These are phyloP conservation scores for Yarrowia phangngaensis DNA, from an alignment of 805 yeast species.

Conservation along the genomic window DNA sequence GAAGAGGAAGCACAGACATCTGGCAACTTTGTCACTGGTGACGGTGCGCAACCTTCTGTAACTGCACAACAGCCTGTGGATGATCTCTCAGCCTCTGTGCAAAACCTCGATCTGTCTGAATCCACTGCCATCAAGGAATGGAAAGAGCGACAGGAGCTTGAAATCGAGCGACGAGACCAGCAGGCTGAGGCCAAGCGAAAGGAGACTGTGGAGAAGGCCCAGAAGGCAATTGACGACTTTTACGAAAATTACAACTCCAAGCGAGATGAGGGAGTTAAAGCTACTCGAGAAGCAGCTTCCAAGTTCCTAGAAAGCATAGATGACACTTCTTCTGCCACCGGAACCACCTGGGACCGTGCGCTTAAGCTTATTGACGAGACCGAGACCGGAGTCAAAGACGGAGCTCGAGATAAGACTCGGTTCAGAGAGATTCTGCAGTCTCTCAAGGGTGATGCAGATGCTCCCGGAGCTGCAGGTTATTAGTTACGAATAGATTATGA, in stretches of 20 bases:
- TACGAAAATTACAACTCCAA: slow-evolving; percentile 86
- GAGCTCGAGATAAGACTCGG: slow-evolving; percentile 58
- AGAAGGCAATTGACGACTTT: slow-evolving; percentile 81
- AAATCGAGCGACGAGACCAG: slow-evolving; percentile 74
- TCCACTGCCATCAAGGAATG: slow-evolving; percentile 67
- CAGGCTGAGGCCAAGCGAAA: slow-evolving; percentile 59
- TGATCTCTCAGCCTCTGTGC: slow-evolving; percentile 30
- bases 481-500: slow-evolving; percentile 32
- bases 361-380: slow-evolving; percentile 48
- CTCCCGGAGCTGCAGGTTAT: slow-evolving; percentile 74
- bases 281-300: slow-evolving; percentile 63
- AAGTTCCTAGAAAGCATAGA: slow-evolving; percentile 73
- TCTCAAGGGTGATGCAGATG: slow-evolving; percentile 64
- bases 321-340: slow-evolving; percentile 42
- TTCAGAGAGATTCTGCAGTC: slow-evolving; percentile 62
- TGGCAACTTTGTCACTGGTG: slow-evolving; percentile 3
- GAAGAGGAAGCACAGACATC: slow-evolving; percentile 19
- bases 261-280: slow-evolving; percentile 63
- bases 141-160: slow-evolving; percentile 76
- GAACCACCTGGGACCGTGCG: slow-evolving; percentile 60
- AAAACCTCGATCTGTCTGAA: slow-evolving; percentile 42
- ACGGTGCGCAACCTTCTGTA: slow-evolving; percentile 30
- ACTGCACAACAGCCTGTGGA: no score
- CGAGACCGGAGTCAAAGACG: slow-evolving; percentile 46
- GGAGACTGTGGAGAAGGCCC: slow-evolving; percentile 70